Percentiles rank a stretch among this genome's conserved stretches.
Evolutionary conservation across 139 green algal genomes (phyloP).

Genomic region (Pycnococcus provasolii): DNA sequence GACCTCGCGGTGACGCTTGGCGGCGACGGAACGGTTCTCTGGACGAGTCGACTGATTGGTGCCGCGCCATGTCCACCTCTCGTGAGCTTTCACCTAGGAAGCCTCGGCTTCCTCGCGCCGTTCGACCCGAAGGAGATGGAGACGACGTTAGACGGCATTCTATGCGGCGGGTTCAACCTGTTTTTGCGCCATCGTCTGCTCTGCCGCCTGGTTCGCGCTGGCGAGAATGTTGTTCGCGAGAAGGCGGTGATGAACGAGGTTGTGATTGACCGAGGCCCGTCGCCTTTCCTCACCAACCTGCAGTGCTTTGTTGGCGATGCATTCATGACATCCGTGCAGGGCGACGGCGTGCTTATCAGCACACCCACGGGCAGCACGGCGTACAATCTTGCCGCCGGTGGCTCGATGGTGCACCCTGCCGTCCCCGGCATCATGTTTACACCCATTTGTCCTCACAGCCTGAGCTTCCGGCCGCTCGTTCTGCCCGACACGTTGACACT

Average conservation of each 20-base stretch:
- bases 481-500: slow-evolving; percentile 77
- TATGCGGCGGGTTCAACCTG: slow-evolving; percentile 51
- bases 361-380: slow-evolving; percentile 91
- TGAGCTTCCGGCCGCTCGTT: slow-evolving; percentile 71
- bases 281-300: slow-evolving; percentile 66
- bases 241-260: slow-evolving; percentile 90
- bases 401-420: slow-evolving; percentile 36
- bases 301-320: slow-evolving; percentile 21
- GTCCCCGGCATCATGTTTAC: slow-evolving; percentile 29
- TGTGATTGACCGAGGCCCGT: slow-evolving; percentile 76
- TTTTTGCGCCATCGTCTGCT: slow-evolving; percentile 74
- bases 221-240: not conserved
- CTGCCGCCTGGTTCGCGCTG: slow-evolving; percentile 50
- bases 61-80: slow-evolving; percentile 50
- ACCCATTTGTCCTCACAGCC: slow-evolving; percentile 44
- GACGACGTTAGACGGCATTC: slow-evolving; percentile 35
- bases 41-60: slow-evolving; percentile 64
- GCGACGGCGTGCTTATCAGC: slow-evolving; percentile 80
- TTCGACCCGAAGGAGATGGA: slow-evolving; percentile 37
- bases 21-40: slow-evolving; percentile 84
- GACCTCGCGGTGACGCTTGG: slow-evolving; percentile 75
- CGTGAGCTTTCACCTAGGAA: slow-evolving; percentile 73
- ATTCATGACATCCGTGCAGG: slow-evolving; percentile 68
- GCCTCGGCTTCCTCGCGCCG: slow-evolving; percentile 82
- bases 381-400: slow-evolving; percentile 82